A percentile compares a stretch with the other conserved stretches of the same genome.
Conservation (phyloP, 169 alveolate genomes). For the Babesia caballi region DNA sequence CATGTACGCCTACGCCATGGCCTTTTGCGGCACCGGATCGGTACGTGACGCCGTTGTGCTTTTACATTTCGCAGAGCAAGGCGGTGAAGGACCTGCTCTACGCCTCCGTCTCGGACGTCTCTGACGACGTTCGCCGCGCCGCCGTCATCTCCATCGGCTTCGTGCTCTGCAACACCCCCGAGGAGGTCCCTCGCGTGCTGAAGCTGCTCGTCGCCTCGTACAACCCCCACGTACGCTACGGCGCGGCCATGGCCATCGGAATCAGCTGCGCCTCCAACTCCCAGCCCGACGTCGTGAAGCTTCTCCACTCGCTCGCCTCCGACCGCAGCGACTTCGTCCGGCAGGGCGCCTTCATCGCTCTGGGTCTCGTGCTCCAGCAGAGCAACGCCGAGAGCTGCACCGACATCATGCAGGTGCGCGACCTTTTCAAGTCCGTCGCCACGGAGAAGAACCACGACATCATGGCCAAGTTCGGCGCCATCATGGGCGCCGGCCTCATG, state of each 20-base stretch:
- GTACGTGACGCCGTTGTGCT: neutral
- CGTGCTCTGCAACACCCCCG: slow-evolving; percentile 81
- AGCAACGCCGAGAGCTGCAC: slow-evolving; percentile 78
- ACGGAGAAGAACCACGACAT: slow-evolving; percentile 93
- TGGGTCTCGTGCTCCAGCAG: slow-evolving; percentile 87
- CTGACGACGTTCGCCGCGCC: slow-evolving; percentile 98
- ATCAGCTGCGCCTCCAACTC: slow-evolving; percentile 96
- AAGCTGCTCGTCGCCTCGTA: slow-evolving; percentile 90
- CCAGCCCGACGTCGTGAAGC: slow-evolving; percentile 85
- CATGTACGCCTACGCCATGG: slow-evolving; percentile 94
- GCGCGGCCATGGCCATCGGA: slow-evolving; percentile 97
- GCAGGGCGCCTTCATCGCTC: slow-evolving; percentile 90
- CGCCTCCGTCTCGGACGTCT: slow-evolving; percentile 95
- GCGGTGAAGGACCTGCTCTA: slow-evolving; percentile 92
- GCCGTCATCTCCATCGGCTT: slow-evolving; percentile 96
- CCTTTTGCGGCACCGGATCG: slow-evolving; percentile 94
- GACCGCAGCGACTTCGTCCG: slow-evolving; percentile 97
- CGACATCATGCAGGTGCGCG: slow-evolving; percentile 83
- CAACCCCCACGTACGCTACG: slow-evolving; percentile 98
- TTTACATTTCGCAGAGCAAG: slow-evolving; percentile 21
- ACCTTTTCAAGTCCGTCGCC: slow-evolving; percentile 81
- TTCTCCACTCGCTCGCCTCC: slow-evolving; percentile 89
- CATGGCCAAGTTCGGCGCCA: slow-evolving; percentile 95
- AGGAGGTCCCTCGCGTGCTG: slow-evolving; percentile 87
- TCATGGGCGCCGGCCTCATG: slow-evolving; percentile 89